Percentiles rank a stretch among this genome's conserved stretches.
phyloP scores from a whole-genome alignment of 352 stramenopile genomes.

The Phytophthora tentaculata region DNA sequence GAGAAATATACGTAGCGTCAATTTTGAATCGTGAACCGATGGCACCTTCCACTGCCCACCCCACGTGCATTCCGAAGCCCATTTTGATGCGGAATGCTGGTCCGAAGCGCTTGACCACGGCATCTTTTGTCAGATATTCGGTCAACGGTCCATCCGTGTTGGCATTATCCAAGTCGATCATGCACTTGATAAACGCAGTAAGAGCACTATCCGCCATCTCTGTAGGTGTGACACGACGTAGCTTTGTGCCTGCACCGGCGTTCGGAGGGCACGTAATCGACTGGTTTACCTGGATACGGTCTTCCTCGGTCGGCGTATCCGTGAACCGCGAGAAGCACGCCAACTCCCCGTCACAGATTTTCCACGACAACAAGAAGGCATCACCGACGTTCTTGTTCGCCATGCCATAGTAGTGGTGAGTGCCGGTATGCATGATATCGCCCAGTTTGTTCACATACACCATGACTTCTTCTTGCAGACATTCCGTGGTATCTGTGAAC shows the following conservation, averaged over 20 bases:
- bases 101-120: slow-evolving; percentile 88
- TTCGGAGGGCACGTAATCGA: slow-evolving; percentile 75
- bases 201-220: slow-evolving; percentile 94
- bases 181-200: slow-evolving; percentile 95
- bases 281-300: slow-evolving; percentile 75
- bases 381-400: slow-evolving; percentile 92
- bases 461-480: slow-evolving; percentile 92
- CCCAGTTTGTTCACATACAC: slow-evolving; percentile 93
- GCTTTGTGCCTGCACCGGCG: slow-evolving; percentile 62
- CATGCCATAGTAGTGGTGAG: slow-evolving; percentile 88
- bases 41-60: slow-evolving; percentile 95
- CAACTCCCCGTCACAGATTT: slow-evolving; percentile 87
- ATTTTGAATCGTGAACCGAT: slow-evolving; percentile 97
- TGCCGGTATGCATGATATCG: slow-evolving; percentile 89
- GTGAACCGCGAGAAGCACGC: slow-evolving; percentile 83
- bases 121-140: slow-evolving; percentile 68
- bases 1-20: slow-evolving; percentile 97
- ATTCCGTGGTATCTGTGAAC: slow-evolving; percentile 92
- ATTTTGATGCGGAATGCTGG: slow-evolving; percentile 88
- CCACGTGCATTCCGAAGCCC: slow-evolving; percentile 97
- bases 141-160: slow-evolving; percentile 79
- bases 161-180: slow-evolving; percentile 88
- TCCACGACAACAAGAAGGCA: slow-evolving; percentile 95
- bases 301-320: slow-evolving; percentile 76
- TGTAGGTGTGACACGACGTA: slow-evolving; percentile 81